Base-by-base conservation (phyloP, 139 green algal genomes). In the Tetradesmus obliquus region DNA sequence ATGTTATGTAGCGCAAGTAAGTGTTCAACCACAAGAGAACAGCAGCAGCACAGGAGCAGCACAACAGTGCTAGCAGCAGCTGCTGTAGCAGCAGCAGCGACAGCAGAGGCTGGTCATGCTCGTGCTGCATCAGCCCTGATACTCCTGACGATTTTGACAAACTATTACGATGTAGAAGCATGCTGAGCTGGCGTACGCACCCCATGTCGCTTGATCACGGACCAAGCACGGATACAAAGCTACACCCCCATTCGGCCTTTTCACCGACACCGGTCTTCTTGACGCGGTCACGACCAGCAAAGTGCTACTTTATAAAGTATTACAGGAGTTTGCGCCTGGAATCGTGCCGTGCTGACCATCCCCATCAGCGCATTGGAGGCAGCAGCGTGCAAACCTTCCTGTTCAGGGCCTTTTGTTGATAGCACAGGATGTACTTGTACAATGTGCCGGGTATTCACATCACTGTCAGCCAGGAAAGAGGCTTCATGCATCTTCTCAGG, bases 61-160 rank as follows among this genome's bases (percentile, higher is more conserved):
- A 45, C 32, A 71, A 22, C 62, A 72, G 62, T 19, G 62, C 10
- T 13, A 72, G 62, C 62, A 24, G 66, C 66, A 24, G 15, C 66
- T 24, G 66, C 66, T 20, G 66, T 5, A 24, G 66, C 66, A 71
- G 60, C 60, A 3, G 9, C 60, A 71, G 60, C 10, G 8, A 15
- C 6, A 89, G 66, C 55, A 91, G 72, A 12, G 82, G 80, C 20
- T 79, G 19, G 84, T 92, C 55, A 24, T 45, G 32, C 32, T 45
- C 32, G 32, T 45, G 32, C 32, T 45, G 32, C 32, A 45, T 45
- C 32, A 45, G 32, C 32, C 32, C 32, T 45, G 32, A 45, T 45
- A 45, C 32, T 45, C 32, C 32, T 45, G 32, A 45, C 32, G 32
- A 45, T 45, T 45, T 45, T 45, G 32, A 45, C 32, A 45, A 45